Conservation (phyloP, 2,329 filamentous ascomycete species). For the Aureobasidium pullulans region DNA sequence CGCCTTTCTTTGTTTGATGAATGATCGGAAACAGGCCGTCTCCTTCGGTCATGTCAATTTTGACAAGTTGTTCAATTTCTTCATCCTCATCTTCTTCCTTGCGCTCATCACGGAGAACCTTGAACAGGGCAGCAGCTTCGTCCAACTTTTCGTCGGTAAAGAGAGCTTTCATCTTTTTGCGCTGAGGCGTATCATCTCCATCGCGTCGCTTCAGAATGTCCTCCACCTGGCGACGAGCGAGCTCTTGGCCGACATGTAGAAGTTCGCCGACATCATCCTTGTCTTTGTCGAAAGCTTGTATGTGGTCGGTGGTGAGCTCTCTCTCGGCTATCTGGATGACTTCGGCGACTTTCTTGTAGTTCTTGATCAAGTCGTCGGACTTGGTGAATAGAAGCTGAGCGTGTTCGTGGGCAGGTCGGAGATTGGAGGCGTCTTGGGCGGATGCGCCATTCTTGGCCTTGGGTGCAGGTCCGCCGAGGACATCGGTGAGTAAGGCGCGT, state of each 20-base stretch:
- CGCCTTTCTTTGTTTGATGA: slow-evolving; percentile 5
- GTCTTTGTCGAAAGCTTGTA: slow-evolving; percentile 7
- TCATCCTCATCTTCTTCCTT: slow-evolving; percentile 23
- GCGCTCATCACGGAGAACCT: slow-evolving; percentile 18
- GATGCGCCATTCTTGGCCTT: not conserved
- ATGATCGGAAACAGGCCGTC: not conserved
- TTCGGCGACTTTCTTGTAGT: not conserved
- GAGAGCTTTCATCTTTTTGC: slow-evolving; percentile 20
- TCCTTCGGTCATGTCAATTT: not conserved
- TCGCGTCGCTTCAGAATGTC: not conserved
- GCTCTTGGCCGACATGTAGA: not conserved
- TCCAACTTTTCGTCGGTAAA: slow-evolving; percentile 21
- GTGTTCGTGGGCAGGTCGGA: not conserved
- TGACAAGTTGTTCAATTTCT: not conserved
- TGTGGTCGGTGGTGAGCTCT: not conserved
- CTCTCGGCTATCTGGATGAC: not conserved
- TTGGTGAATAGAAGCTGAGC: not conserved
- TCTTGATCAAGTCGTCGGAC: not conserved
- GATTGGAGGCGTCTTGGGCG: not conserved
- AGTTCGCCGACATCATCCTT: slow-evolving; percentile 7
- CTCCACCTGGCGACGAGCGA: not conserved
- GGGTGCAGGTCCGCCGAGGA: not conserved
- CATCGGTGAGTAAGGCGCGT: not conserved
- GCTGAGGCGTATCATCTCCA: slow-evolving; percentile 15
- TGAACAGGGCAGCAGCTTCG: slow-evolving; percentile 22